A percentile compares a stretch with the other conserved stretches of the same genome.
phyloP scores from a whole-genome alignment of 225 moss, liverwort and hornwort genomes.

The Polytrichum formosum region DNA sequence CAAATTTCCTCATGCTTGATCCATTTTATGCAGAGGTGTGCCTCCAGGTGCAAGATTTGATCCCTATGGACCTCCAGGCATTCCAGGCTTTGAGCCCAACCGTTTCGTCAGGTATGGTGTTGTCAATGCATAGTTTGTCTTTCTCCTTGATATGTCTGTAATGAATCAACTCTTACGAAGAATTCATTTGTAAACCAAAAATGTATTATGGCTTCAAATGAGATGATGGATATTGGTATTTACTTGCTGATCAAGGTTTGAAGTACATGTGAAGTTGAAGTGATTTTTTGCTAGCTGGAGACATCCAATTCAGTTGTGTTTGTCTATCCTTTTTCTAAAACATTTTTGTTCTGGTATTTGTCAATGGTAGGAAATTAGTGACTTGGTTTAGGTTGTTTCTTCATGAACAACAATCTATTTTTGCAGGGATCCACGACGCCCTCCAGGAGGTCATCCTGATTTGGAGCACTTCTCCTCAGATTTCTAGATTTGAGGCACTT shows the following conservation, averaged over 20 bases:
- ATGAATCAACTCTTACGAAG: no score
- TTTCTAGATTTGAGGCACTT: slow-evolving; percentile 10
- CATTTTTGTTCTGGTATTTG: background rate
- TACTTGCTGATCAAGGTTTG: background rate
- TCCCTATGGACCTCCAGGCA: slow-evolving; percentile 64
- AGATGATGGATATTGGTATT: background rate
- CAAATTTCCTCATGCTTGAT: no score
- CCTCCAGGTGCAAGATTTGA: slow-evolving; percentile 68
- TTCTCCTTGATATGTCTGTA: background rate
- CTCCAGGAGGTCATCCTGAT: slow-evolving; percentile 54
- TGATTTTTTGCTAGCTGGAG: background rate
- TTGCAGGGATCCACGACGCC: slow-evolving; percentile 46
- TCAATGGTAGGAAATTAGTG: background rate
- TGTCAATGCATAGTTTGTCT: slow-evolving; percentile 3
- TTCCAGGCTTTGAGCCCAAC: slow-evolving; percentile 63
- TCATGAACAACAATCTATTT: background rate
- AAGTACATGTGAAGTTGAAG: background rate
- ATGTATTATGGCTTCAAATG: background rate
- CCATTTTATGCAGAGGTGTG: slow-evolving; percentile 38
- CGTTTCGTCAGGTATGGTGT: slow-evolving; percentile 51
- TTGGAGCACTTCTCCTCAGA: slow-evolving; percentile 50
- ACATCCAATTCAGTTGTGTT: no score
- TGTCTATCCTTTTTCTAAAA: no score
- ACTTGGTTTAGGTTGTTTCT: background rate
- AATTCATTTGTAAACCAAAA: no score